A percentile compares a stretch with the other conserved stretches of the same genome.
phyloP scores from a whole-genome alignment of 1,284 basidiomycete genomes.

The Ustilago trichophora region DNA sequence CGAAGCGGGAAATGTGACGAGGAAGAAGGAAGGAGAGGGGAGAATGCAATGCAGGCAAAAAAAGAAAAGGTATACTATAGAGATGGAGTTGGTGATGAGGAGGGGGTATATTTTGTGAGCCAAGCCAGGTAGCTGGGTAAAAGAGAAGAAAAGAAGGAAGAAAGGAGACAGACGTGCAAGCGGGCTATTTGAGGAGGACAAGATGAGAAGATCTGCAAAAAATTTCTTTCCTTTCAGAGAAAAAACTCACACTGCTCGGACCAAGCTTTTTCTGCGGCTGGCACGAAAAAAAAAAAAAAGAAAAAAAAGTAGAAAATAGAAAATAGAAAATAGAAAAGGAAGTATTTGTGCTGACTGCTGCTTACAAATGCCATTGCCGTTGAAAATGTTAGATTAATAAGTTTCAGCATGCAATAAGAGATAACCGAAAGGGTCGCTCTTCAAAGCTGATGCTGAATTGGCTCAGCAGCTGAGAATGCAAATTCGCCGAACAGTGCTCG shows the following conservation, averaged over 20 bases:
- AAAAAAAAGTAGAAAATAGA: too few species aligned
- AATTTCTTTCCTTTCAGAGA: conserved; percentile 17
- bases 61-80: conserved; percentile 11
- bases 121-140: conserved; percentile 30
- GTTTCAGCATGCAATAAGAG: neutral
- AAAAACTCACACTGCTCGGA: too few species aligned
- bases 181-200: conserved; percentile 14
- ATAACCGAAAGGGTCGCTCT: conserved; percentile 38
- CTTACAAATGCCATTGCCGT: neutral
- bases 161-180: conserved; percentile 2
- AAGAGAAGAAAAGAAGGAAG: conserved; percentile 2
- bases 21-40: neutral
- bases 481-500: too few species aligned
- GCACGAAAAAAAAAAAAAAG: too few species aligned
- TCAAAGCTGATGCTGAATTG: neutral
- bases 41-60: neutral
- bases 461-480: too few species aligned
- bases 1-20: neutral
- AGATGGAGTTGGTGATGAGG: conserved; percentile 16
- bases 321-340: too few species aligned
- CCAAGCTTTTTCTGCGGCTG: too few species aligned
- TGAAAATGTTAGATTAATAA: too few species aligned
- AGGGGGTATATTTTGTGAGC: too few species aligned
- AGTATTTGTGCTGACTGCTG: conserved; percentile 9
- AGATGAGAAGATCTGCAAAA: too few species aligned